phyloP scores from a whole-genome alignment of 257 asterid species.

The Parsonsia alboflavescens region DNA sequence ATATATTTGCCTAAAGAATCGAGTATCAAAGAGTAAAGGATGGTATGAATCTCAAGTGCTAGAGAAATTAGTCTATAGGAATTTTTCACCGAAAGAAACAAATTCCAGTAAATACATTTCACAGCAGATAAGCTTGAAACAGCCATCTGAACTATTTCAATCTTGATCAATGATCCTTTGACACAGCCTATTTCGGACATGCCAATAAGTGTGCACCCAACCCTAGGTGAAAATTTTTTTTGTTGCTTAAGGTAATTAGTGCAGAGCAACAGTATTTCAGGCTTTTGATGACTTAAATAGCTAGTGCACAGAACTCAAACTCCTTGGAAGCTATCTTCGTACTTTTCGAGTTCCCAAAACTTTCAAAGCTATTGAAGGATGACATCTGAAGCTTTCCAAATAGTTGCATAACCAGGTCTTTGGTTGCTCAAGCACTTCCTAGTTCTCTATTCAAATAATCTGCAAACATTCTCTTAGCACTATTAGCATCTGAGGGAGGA shows the following conservation, averaged over 20 bases:
- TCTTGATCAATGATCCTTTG: not conserved
- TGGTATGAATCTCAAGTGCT: not conserved
- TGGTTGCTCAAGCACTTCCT: constrained; percentile 34
- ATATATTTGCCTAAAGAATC: not conserved
- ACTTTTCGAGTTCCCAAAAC: not conserved
- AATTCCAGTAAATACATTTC: not conserved
- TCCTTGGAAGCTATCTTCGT: not conserved
- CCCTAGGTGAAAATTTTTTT: not conserved
- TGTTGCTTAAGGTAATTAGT: no score
- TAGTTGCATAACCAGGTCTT: not conserved
- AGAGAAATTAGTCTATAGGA: not conserved
- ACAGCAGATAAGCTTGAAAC: not conserved
- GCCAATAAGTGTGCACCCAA: not conserved
- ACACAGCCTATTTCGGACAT: not conserved
- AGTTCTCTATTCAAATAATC: constrained; percentile 93
- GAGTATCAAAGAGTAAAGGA: not conserved
- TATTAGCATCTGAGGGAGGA: constrained; percentile 79
- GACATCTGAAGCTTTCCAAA: not conserved
- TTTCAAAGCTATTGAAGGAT: not conserved
- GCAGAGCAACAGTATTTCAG: no score
- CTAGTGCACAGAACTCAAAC: not conserved
- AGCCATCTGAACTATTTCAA: not conserved
- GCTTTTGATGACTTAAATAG: not conserved
- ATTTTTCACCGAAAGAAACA: not conserved
- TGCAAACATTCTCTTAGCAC: constrained; percentile 92